Evolutionary conservation across 1,284 basidiomycete species (phyloP), one percentile per base, ranked within the genome.

Genomic region (Spongiforma sp.): DNA sequence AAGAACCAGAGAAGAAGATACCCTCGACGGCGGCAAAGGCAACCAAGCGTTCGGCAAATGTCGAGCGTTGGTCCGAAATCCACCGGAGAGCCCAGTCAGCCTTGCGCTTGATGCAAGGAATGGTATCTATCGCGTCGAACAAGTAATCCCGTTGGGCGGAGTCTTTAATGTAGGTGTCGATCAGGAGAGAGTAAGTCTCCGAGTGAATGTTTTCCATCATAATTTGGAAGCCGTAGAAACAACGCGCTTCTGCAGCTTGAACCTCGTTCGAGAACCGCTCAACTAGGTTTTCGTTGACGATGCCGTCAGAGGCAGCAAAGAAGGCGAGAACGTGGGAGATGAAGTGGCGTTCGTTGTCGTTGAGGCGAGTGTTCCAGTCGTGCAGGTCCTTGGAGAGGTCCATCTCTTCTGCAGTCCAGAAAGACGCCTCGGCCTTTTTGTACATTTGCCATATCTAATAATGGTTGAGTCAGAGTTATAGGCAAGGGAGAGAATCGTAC

Each of bases 191-290:
- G 81, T 98, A 98, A 2, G 96, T n/a, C n/a, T n/a, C n/a, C n/a
- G n/a, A n/a, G n/a, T n/a, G n/a, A n/a, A n/a, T n/a, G n/a, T n/a
- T n/a, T 79, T 99, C 96, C 93, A 98, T 99, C 96, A 98, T 98
- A 77, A 99, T 97, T 77, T 99, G 96, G 86, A 98, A 98, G 24
- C 96, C 97, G 77, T 99, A 99, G 84, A 99, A 99, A 79, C 94
- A 98, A 46, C 96, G 93, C 14, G 96, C 97, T 81, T 99, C 96
- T 36, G 96, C 94, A 11, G 85, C 89, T 78, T 99, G 96, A 1
- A 99, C 96, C 78, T 99, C 96, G 66, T 90, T 90, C 46, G 94
- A 96, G 83, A 98, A 99, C 43, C 95, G 91, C 81, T 98, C 39
- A 21, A 41, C 19, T 14, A 41, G 14, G 39, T 41, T 41, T 21